These are phyloP conservation scores for Bryum argenteum DNA, from an alignment of 225 moss, liverwort and hornwort species.

Conservation along the genomic window DNA sequence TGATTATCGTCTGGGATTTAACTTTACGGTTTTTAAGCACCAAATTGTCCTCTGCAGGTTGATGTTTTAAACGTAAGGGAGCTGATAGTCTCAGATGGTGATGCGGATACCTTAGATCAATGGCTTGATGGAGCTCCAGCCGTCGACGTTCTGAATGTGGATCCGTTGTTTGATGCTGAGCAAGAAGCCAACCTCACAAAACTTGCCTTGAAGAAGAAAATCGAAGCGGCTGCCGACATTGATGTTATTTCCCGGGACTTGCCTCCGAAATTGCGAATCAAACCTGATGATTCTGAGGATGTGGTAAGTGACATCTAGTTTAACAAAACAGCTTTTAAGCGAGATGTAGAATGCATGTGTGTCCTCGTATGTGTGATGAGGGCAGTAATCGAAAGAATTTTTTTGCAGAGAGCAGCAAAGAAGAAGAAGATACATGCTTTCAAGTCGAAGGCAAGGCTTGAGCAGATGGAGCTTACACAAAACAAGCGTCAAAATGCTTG, in stretches of 20 bases:
- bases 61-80: constrained; percentile 75
- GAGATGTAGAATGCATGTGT: neutral
- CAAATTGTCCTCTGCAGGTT: constrained; percentile 54
- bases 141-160: constrained; percentile 38
- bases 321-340: neutral
- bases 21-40: neutral
- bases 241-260: constrained; percentile 80
- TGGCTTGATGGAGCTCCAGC: constrained; percentile 45
- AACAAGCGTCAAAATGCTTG: constrained; percentile 99
- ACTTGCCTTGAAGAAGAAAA: constrained; percentile 80
- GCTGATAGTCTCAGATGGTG: constrained; percentile 51
- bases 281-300: constrained; percentile 89
- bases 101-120: constrained; percentile 53
- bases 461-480: constrained; percentile 98
- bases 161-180: constrained; percentile 77
- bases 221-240: constrained; percentile 66
- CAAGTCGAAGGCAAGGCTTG: constrained; percentile 96
- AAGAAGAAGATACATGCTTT: constrained; percentile 99
- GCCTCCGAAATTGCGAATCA: constrained; percentile 84
- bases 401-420: constrained; percentile 80
- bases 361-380: neutral
- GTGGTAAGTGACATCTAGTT: constrained; percentile 44
- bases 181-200: constrained; percentile 91
- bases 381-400: constrained; percentile 25
- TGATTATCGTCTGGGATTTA: neutral